phyloP scores from a whole-genome alignment of 169 alveolate genomes.

The Cryptosporidium ubiquitum region DNA sequence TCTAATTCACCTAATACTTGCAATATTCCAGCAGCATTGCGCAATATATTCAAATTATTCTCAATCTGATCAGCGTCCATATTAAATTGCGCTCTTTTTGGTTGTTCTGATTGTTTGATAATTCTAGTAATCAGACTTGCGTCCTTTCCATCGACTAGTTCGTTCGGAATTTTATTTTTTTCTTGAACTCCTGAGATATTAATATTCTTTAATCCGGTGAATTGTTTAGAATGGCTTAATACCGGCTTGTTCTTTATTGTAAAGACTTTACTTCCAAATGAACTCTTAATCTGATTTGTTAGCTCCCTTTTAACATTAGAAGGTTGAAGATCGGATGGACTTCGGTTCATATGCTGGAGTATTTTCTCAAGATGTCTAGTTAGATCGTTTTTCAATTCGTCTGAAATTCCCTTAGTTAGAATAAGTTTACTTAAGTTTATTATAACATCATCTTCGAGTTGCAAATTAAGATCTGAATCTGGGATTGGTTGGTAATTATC shows the following conservation, averaged over 20 bases:
- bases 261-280: background rate
- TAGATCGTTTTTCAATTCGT: conserved; percentile 27
- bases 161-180: background rate
- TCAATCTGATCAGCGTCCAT: background rate
- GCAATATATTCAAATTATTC: background rate
- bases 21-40: conserved; percentile 67
- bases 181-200: background rate
- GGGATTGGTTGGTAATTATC: background rate
- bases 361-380: conserved; percentile 8
- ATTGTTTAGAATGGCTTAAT: background rate
- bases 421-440: conserved; percentile 8
- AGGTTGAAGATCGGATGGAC: background rate
- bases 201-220: background rate
- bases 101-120: background rate
- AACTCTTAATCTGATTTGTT: background rate
- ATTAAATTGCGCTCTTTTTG: background rate
- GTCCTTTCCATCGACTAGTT: background rate
- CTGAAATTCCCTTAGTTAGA: conserved; percentile 32
- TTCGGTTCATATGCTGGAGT: background rate
- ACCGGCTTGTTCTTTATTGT: background rate
- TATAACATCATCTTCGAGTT: background rate
- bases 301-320: background rate
- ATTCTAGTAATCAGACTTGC: background rate
- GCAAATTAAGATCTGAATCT: background rate
- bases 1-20: conserved; percentile 16